These are phyloP conservation scores for Paspalum vaginatum DNA, from an alignment of 176 grass and related monocot species.

Conservation along the genomic window DNA sequence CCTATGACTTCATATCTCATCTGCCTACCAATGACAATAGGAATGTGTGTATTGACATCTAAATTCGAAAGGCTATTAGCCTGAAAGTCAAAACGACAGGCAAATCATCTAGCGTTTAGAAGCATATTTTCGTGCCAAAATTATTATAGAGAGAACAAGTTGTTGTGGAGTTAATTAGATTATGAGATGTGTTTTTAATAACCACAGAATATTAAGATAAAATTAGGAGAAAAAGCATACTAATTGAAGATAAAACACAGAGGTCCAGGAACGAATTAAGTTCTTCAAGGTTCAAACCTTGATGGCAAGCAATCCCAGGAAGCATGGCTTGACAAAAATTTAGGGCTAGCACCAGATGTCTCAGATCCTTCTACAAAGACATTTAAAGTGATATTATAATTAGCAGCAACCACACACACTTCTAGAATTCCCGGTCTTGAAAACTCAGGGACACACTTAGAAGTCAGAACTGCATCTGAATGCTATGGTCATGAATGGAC, in stretches of 20 bases:
- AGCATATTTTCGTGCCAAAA: neutral
- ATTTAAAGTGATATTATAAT: neutral
- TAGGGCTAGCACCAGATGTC: constrained; percentile 81
- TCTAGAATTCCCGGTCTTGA: no score
- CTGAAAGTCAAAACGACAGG: constrained; percentile 29
- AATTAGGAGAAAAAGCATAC: neutral
- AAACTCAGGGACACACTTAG: no score
- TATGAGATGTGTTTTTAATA: neutral
- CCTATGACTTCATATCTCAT: constrained; percentile 91
- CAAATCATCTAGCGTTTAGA: neutral
- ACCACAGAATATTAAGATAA: neutral
- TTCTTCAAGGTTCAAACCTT: constrained; percentile 49
- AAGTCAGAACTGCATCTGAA: no score
- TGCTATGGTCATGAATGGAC: neutral
- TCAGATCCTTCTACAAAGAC: constrained; percentile 64
- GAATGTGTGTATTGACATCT: constrained; percentile 93
- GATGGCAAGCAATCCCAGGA: constrained; percentile 86
- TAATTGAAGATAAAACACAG: neutral
- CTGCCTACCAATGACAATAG: constrained; percentile 78
- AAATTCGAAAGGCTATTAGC: constrained; percentile 84
- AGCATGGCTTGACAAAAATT: constrained; percentile 96
- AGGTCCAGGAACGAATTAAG: neutral
- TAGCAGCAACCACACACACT: neutral
- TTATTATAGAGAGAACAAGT: neutral
- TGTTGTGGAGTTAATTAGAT: neutral